A percentile compares a stretch with the other conserved stretches of the same genome.
Conservation (phyloP, 2,329 filamentous ascomycete genomes). For the Ophiostoma triangulosporum region DNA sequence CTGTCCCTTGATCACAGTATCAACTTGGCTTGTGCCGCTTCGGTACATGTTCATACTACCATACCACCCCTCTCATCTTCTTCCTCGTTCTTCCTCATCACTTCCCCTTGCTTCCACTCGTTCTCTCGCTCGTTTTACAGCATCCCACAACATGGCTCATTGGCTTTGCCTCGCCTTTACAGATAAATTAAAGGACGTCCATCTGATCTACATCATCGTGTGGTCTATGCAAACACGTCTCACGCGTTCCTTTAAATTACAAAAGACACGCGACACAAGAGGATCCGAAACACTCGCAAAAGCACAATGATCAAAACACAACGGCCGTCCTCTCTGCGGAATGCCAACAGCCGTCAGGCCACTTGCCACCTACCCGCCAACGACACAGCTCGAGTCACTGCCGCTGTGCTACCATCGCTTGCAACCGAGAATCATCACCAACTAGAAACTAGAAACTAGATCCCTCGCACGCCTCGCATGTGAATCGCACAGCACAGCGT, state of each 20-base stretch:
- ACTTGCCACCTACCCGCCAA: not conserved
- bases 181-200: too few relatives aligned
- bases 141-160: too few relatives aligned
- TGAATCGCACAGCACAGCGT: conserved; percentile 6
- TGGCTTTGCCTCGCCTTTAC: too few relatives aligned
- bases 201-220: too few relatives aligned
- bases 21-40: not conserved
- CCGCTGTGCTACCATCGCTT: conserved; percentile 6
- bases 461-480: conserved; percentile 4
- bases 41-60: not conserved
- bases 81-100: not conserved
- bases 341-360: not conserved
- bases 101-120: not conserved
- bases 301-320: not conserved
- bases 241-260: not conserved
- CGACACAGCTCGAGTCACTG: not conserved
- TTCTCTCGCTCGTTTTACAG: not conserved
- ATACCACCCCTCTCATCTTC: not conserved
- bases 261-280: not conserved
- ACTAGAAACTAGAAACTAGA: not conserved
- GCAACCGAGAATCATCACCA: conserved; percentile 7
- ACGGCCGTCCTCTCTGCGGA: not conserved
- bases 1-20: too few relatives aligned
- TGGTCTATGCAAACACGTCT: not conserved
- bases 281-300: not conserved